phyloP scores from a whole-genome alignment of 805 yeast genomes.

The Cyberlindnera saturnus region DNA sequence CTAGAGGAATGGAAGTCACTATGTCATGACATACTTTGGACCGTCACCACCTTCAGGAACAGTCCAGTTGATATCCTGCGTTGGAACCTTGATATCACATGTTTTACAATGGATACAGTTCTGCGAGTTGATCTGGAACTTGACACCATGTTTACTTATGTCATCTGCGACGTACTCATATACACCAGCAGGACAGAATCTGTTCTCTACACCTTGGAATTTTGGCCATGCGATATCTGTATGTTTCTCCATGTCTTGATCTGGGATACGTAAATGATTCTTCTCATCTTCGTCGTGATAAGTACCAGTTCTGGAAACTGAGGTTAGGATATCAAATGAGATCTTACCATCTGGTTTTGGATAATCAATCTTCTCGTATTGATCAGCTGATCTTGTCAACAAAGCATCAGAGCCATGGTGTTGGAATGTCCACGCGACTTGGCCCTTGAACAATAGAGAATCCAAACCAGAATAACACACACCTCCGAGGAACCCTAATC shows the following conservation, averaged over 20 bases:
- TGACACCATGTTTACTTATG: conserved; percentile 50
- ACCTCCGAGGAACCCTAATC: conserved; percentile 78
- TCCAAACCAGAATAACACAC: conserved; percentile 78
- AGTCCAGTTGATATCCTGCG: conserved; percentile 90
- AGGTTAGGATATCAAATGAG: conserved; percentile 86
- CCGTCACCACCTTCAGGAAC: conserved; percentile 99
- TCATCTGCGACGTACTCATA: conserved; percentile 82
- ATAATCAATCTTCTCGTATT: conserved; percentile 69
- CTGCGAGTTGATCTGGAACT: conserved; percentile 91
- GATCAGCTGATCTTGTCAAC: conserved; percentile 60
- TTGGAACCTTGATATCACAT: conserved; percentile 94
- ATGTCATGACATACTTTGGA: conserved; percentile 88
- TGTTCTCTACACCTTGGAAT: conserved; percentile 80
- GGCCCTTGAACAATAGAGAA: conserved; percentile 71
- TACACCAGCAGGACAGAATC: conserved; percentile 98
- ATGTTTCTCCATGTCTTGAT: conserved; percentile 61
- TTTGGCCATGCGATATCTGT: conserved; percentile 64
- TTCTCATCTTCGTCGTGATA: conserved; percentile 92
- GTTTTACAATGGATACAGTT: conserved; percentile 98
- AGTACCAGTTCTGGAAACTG: conserved; percentile 96
- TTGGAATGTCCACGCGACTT: conserved; percentile 81
- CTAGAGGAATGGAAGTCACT: not conserved
- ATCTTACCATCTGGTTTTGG: conserved; percentile 95
- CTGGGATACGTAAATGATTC: conserved; percentile 72
- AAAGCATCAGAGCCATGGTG: conserved; percentile 67